Percentiles rank a stretch among this genome's conserved stretches.
Evolutionary conservation across 2,329 filamentous ascomycete species (phyloP).

Genomic region (Cercospora zeae-maydis): DNA sequence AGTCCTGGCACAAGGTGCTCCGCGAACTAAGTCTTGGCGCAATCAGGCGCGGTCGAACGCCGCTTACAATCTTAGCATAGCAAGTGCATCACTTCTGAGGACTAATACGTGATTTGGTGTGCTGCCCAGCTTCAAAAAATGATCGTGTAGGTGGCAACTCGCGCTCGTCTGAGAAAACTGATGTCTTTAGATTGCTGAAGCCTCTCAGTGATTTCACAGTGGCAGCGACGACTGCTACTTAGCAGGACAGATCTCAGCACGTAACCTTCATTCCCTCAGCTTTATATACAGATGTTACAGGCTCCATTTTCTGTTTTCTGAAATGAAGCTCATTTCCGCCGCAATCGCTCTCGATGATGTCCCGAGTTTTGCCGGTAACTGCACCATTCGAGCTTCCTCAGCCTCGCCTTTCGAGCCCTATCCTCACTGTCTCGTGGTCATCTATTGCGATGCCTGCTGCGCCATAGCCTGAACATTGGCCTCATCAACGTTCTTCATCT

Average conservation of each 20-base stretch:
- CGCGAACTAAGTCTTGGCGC: background rate
- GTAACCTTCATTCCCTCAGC: background rate
- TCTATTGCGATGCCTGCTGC: conserved; percentile 29
- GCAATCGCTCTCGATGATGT: background rate
- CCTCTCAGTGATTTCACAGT: background rate
- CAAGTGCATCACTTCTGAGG: background rate
- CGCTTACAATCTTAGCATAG: background rate
- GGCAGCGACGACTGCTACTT: background rate
- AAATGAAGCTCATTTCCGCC: background rate
- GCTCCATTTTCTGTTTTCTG: conserved; percentile 9
- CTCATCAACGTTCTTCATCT: conserved; percentile 66
- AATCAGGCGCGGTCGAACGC: background rate
- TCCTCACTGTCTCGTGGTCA: conserved; percentile 31
- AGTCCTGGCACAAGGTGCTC: background rate
- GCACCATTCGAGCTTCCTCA: background rate
- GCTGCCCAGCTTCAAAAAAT: background rate
- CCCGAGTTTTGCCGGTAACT: background rate
- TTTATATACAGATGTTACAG: conserved; percentile 32
- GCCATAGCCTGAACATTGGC: conserved; percentile 50
- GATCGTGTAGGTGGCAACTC: background rate
- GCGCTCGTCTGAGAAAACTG: background rate
- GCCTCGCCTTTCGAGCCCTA: no score
- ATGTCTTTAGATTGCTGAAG: background rate
- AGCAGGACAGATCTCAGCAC: background rate
- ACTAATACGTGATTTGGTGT: no score